Conservation (phyloP, 495 filamentous ascomycete genomes). For the Penicillium parvum region DNA sequence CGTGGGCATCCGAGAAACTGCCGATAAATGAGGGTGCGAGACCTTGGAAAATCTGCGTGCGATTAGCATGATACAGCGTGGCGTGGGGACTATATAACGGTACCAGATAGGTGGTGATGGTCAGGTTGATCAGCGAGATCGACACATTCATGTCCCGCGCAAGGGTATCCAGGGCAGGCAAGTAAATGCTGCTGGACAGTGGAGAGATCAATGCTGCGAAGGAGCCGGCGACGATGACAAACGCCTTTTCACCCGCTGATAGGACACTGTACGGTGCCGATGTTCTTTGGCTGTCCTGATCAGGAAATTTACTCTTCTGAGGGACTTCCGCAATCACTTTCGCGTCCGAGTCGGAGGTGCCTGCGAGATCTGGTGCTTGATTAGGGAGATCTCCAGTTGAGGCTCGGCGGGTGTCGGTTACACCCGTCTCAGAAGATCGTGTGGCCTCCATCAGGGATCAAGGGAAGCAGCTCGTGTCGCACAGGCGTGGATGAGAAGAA, state of each 20-base stretch:
- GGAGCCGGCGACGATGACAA: slow-evolving; percentile 24
- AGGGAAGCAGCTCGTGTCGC: too few relatives aligned
- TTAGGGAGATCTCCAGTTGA: background rate
- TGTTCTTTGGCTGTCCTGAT: background rate
- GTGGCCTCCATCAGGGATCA: background rate
- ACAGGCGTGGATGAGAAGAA: too few relatives aligned
- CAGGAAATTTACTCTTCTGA: too few relatives aligned
- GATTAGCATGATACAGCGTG: too few relatives aligned
- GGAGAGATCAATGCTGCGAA: slow-evolving; percentile 34
- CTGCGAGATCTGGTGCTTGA: background rate
- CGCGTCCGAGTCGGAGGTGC: too few relatives aligned
- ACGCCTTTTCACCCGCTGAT: slow-evolving; percentile 19
- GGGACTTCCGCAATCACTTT: background rate
- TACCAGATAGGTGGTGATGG: background rate
- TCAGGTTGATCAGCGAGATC: slow-evolving; percentile 17
- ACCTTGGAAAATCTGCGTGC: slow-evolving; percentile 44
- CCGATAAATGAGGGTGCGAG: slow-evolving; percentile 48
- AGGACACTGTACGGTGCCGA: slow-evolving; percentile 23
- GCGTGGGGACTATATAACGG: too few relatives aligned
- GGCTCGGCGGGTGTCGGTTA: background rate
- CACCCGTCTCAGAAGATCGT: background rate
- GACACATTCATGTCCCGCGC: slow-evolving; percentile 16
- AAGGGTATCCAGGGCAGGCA: slow-evolving; percentile 20
- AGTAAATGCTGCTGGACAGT: slow-evolving; percentile 28
- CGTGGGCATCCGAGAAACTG: slow-evolving; percentile 43